Conservation (phyloP, 257 asterid genomes). For the Vinca minor region DNA sequence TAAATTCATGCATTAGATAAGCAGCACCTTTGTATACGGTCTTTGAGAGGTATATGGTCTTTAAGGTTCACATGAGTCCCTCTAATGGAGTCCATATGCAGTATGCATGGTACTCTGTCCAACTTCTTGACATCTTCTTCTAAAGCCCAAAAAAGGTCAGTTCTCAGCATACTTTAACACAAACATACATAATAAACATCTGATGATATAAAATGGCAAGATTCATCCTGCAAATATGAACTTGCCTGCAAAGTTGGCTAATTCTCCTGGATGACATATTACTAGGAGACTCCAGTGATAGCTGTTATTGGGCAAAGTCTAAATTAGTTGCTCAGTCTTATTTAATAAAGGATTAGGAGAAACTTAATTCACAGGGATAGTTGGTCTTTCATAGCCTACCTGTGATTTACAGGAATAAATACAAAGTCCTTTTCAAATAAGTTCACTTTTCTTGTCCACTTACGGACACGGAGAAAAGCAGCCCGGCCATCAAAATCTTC, state of each 20-base stretch:
- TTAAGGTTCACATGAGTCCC: conserved; percentile 42
- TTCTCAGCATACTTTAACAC: too few relatives aligned
- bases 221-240: conserved; percentile 12
- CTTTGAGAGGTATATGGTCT: conserved; percentile 19
- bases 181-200: conserved; percentile 9
- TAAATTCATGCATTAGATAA: neutral
- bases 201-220: conserved; percentile 6
- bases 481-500: conserved; percentile 81
- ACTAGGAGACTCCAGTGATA: conserved; percentile 91
- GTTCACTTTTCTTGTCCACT: conserved; percentile 94
- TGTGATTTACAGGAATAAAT: conserved; percentile 85
- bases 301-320: conserved; percentile 36
- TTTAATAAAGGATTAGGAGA: neutral
- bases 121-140: conserved; percentile 33
- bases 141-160: conserved; percentile 21
- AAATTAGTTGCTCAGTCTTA: neutral
- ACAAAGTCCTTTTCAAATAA: conserved; percentile 82
- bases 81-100: conserved; percentile 45
- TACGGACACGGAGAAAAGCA: conserved; percentile 89
- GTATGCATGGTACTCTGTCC: conserved; percentile 39
- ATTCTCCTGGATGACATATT: conserved; percentile 82
- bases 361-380: too few relatives aligned
- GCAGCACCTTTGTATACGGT: conserved; percentile 28
- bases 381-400: conserved; percentile 40
- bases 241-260: conserved; percentile 64